Evolutionary conservation across 805 yeast species (phyloP).

Genomic region (Zygotorulaspora florentina): DNA sequence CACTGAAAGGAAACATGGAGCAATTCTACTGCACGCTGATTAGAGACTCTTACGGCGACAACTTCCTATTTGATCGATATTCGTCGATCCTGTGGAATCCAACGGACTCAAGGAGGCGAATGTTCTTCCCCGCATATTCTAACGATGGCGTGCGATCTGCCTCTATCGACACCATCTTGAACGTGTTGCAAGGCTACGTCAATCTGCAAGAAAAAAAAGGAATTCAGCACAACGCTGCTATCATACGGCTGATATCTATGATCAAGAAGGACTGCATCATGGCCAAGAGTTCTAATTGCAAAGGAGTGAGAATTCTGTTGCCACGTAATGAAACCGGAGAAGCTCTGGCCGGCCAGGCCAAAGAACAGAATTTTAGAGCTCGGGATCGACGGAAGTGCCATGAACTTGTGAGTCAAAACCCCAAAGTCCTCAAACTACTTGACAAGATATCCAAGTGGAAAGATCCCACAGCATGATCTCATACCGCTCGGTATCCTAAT

Average conservation of each 20-base stretch:
- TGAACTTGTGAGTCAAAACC: conserved; percentile 16
- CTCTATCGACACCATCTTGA: conserved; percentile 24
- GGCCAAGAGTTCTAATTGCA: not conserved
- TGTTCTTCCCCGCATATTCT: conserved; percentile 17
- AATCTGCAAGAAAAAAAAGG: conserved; percentile 11
- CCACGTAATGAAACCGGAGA: conserved; percentile 12
- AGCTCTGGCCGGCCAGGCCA: not conserved
- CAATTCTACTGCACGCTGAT: conserved; percentile 20
- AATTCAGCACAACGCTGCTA: conserved; percentile 17
- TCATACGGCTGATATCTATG: conserved; percentile 26
- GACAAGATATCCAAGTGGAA: conserved; percentile 17
- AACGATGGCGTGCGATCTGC: conserved; percentile 11
- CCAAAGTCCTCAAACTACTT: conserved; percentile 15
- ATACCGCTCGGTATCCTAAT: not conserved
- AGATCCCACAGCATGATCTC: not conserved
- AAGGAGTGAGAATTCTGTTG: conserved; percentile 16
- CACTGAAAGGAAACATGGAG: conserved; percentile 15
- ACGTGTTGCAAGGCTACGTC: conserved; percentile 22
- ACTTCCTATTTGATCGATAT: conserved; percentile 20
- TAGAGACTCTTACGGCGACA: conserved; percentile 21
- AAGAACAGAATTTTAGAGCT: not conserved
- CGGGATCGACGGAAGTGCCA: conserved; percentile 15
- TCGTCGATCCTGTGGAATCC: conserved; percentile 26
- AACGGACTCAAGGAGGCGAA: conserved; percentile 12
- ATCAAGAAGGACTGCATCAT: conserved; percentile 25